Base-by-base conservation (phyloP, 306 rosid genomes). In the Trifolium fragiferum region DNA sequence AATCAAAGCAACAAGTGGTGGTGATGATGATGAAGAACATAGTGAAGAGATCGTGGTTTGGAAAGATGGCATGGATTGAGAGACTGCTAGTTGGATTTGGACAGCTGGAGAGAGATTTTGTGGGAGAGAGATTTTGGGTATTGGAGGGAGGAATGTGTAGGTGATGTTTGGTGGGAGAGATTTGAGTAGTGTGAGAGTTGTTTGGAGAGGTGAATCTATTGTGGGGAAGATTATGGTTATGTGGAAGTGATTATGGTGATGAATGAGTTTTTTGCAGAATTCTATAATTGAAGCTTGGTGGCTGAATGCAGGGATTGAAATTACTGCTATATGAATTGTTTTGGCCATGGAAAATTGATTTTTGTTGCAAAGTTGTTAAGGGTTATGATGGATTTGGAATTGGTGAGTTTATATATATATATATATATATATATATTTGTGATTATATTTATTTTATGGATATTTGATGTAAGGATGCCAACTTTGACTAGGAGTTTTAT, bases 161-260 rank as follows among this genome's bases (percentile, higher is more conserved):
- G 32, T 9, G 10, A 67, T 67, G 23, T 9, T 10, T 13, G 23
- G 7, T 8, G 72, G 72, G 5, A 46, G 78, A 4, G 74, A 33
- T 35, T 75, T 5, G 40, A 83, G 83, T 38, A 74, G 16, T 7
- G 51, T 16, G 62, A 75, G 71, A 13, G 63, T 9, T 66, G 69
- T 11, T 37, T 75, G 16, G 62, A 66, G 12, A 2, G 80, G 80
- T 8, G 60, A 2, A 2, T 37, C 72, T 1, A 66, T 57, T 20
- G 81, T 25, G 19, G 86, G 86, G 68, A 83, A 59, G 68, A 83
- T 76, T 76, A 70, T 64, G 5, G 79, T 83, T 61, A 83, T 19
- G 10, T 55, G 68, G 38, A 75, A 66, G 23, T 79, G 43, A 2
- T 63, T 43, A 44, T 72, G 84, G 25, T 57, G 79, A 10, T 38